Base-by-base conservation (phyloP, 169 alveolate species). In the Plasmodium gallinaceum region DNA sequence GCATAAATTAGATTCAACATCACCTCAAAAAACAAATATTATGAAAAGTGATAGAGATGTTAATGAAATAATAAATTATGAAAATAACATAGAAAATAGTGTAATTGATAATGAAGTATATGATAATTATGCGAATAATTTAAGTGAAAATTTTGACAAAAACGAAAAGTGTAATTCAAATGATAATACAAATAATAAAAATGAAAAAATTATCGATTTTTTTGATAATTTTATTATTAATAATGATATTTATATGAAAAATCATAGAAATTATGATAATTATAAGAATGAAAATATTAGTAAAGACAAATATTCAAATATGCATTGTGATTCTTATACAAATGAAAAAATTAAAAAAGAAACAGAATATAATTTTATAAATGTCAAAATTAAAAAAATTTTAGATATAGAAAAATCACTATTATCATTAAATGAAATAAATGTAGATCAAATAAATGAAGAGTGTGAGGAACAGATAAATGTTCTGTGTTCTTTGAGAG, bases 391-490 rank as follows among this genome's bases (percentile, higher is more conserved):
- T 2, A 76, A 18, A 42, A 7, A 57, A n/a, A 76, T 76, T 22
- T 16, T 64, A 12, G 54, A 51, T 24, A 76, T 64, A 39, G 76
- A 76, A 57, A 76, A 12, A 54, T 62, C 39, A 4, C 37, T 76
- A 68, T 48, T 76, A 12, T 64, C 76, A 16, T 20, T 54, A 76
- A 42, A 57, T 37, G 76, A 76, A 64, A 76, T 76, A 18, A 32
- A 76, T 7, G 14, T 24, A 10, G 48, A 76, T 52, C 42, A 20
- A 45, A 62, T 76, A 51, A 76, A 42, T 46, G 76, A 76, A 46
- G 88, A 76, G 5, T 76, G 88, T 62, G 66, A 64, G 16, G 75
- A 76, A 26, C 51, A 76, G 42, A 64, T 76, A 46, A 61, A 65
- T 20, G 7, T 76, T 2, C 45, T 76, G 68, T 76, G 51, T 18